Percentiles rank a stretch among this genome's conserved stretches.
Conservation (phyloP, 2,329 filamentous ascomycete species). For the Cyphellophora europaea region DNA sequence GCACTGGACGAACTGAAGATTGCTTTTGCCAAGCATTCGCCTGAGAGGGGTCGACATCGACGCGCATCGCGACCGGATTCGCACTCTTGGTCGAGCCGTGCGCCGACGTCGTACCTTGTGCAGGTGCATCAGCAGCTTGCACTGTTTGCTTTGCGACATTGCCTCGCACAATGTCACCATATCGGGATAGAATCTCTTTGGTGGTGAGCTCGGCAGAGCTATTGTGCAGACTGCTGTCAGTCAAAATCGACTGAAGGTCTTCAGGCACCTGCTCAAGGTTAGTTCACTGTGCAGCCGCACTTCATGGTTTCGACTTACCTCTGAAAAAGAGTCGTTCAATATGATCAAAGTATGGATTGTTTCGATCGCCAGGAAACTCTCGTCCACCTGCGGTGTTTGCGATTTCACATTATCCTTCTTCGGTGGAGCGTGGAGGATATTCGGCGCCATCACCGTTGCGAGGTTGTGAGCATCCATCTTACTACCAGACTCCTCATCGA, state of each 20-base stretch:
- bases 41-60: slow-evolving; percentile 78
- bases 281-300: slow-evolving; percentile 5
- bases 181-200: slow-evolving; percentile 92
- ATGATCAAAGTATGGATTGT: slow-evolving; percentile 86
- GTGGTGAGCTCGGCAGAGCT: slow-evolving; percentile 81
- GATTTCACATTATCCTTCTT: slow-evolving; percentile 34
- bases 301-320: slow-evolving; percentile 55
- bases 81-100: slow-evolving; percentile 25
- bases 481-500: slow-evolving; percentile 92
- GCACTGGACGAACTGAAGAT: slow-evolving; percentile 69
- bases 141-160: slow-evolving; percentile 40
- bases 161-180: slow-evolving; percentile 68
- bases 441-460: slow-evolving; percentile 93
- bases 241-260: slow-evolving; percentile 76
- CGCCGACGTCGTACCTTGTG: slow-evolving; percentile 31
- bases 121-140: slow-evolving; percentile 47
- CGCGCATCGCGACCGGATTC: slow-evolving; percentile 46
- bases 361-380: slow-evolving; percentile 88
- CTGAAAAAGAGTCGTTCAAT: slow-evolving; percentile 92
- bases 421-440: slow-evolving; percentile 64
- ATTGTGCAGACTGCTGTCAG: slow-evolving; percentile 73
- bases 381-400: slow-evolving; percentile 64
- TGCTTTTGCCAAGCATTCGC: slow-evolving; percentile 68
- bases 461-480: slow-evolving; percentile 99
- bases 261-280: slow-evolving; percentile 64